These are phyloP conservation scores for Botrytis galanthina DNA, from an alignment of 2,329 filamentous ascomycete species.

Conservation along the genomic window DNA sequence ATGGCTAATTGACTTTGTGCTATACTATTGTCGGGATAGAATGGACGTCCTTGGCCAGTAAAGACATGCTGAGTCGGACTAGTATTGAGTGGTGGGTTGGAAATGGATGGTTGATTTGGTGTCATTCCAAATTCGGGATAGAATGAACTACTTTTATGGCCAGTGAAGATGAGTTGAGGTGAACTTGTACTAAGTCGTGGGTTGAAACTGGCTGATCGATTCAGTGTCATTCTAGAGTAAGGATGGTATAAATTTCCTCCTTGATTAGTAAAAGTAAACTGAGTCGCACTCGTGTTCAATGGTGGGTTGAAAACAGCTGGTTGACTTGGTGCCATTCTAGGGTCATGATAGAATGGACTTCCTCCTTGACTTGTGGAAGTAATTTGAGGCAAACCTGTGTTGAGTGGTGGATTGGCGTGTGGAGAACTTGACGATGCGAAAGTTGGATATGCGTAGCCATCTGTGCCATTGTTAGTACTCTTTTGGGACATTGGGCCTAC, in stretches of 20 bases:
- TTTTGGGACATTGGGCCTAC: neutral
- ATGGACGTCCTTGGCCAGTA: too few relatives aligned
- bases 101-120: neutral
- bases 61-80: too few relatives aligned
- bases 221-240: too few relatives aligned
- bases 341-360: accelerated
- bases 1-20: too few relatives aligned
- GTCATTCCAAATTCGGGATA: accelerated
- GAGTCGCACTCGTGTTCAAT: neutral
- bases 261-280: too few relatives aligned
- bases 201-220: too few relatives aligned
- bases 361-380: neutral
- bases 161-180: neutral
- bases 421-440: accelerated
- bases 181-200: too few relatives aligned
- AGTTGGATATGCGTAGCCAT: neutral
- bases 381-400: accelerated
- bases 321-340: neutral
- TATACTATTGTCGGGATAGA: too few relatives aligned
- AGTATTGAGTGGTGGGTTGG: neutral
- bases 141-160: neutral
- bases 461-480: neutral
- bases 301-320: accelerated
- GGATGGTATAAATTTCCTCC: accelerated
- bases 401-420: neutral